These are phyloP conservation scores for Podospora sp. DNA, from an alignment of 495 filamentous ascomycete genomes.

Conservation along the genomic window DNA sequence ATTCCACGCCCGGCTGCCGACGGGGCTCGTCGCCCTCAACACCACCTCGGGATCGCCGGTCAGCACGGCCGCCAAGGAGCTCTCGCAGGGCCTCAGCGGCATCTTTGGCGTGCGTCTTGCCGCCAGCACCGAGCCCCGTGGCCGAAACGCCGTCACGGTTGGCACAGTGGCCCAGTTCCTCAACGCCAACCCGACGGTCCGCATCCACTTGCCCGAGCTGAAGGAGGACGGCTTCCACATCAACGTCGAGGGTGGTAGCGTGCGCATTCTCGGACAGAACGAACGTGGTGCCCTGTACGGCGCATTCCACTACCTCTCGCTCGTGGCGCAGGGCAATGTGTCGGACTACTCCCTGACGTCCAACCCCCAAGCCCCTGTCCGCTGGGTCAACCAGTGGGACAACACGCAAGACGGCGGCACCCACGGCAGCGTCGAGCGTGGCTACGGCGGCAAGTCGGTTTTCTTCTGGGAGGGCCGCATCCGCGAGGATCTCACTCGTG, in stretches of 20 bases:
- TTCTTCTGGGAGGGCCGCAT: constrained; percentile 63
- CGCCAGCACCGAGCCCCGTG: constrained; percentile 33
- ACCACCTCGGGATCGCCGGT: constrained; percentile 55
- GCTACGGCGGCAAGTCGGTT: constrained; percentile 69
- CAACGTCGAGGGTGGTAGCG: constrained; percentile 42
- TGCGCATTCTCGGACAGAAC: constrained; percentile 67
- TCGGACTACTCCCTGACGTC: constrained; percentile 54
- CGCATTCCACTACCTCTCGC: constrained; percentile 67
- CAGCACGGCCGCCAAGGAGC: constrained; percentile 59
- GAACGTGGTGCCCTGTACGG: constrained; percentile 71
- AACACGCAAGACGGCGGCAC: constrained; percentile 55
- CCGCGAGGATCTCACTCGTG: constrained; percentile 60
- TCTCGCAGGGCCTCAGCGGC: constrained; percentile 58
- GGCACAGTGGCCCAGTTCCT: constrained; percentile 60
- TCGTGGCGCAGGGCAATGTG: constrained; percentile 64
- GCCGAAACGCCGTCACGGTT: constrained; percentile 51
- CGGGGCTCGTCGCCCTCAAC: constrained; percentile 59
- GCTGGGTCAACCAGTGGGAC: constrained; percentile 77
- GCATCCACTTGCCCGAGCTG: constrained; percentile 44
- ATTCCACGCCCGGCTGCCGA: constrained; percentile 40
- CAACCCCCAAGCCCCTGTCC: constrained; percentile 63
- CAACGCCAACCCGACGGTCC: constrained; percentile 24
- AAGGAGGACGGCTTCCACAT: constrained; percentile 68
- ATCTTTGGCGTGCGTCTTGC: constrained; percentile 53
- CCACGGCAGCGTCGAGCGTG: constrained; percentile 65